Evolutionary conservation across 140 eudicot species (phyloP).

Genomic region (Oenanthe javanica): DNA sequence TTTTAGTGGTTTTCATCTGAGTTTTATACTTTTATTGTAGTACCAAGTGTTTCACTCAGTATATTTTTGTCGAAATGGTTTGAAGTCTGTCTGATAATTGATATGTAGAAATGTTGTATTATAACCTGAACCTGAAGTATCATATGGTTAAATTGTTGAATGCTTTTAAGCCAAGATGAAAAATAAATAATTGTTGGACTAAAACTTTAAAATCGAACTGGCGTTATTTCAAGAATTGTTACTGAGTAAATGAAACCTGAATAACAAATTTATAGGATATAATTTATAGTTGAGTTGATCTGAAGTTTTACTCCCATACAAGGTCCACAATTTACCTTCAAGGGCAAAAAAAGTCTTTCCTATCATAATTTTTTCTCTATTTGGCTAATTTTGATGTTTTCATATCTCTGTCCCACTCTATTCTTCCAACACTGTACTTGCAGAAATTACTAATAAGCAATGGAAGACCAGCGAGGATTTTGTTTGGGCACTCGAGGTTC

Average conservation of each 20-base stretch:
- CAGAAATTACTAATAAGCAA: conserved; percentile 81
- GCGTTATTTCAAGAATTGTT: not conserved
- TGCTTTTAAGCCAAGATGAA: not conserved
- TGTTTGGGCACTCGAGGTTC: conserved; percentile 81
- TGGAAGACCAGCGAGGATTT: conserved; percentile 77
- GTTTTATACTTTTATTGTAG: not conserved
- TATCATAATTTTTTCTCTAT: not conserved
- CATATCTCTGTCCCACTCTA: not conserved
- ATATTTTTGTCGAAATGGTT: not conserved
- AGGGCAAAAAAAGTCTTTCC: not conserved
- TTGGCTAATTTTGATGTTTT: not conserved
- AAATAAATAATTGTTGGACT: not conserved
- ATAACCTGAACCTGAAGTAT: not conserved
- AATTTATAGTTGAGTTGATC: not conserved
- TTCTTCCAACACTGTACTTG: conserved; percentile 16
- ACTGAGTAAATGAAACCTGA: not conserved
- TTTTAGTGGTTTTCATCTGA: not conserved
- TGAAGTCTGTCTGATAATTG: not conserved
- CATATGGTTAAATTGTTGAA: not conserved
- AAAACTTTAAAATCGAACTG: not conserved
- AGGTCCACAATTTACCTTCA: not conserved
- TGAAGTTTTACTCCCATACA: not conserved
- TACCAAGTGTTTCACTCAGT: not conserved
- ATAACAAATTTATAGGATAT: not conserved
- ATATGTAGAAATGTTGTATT: not conserved